Base-by-base conservation (phyloP, 352 stramenopile genomes). In the Phytopythium delawarense region DNA sequence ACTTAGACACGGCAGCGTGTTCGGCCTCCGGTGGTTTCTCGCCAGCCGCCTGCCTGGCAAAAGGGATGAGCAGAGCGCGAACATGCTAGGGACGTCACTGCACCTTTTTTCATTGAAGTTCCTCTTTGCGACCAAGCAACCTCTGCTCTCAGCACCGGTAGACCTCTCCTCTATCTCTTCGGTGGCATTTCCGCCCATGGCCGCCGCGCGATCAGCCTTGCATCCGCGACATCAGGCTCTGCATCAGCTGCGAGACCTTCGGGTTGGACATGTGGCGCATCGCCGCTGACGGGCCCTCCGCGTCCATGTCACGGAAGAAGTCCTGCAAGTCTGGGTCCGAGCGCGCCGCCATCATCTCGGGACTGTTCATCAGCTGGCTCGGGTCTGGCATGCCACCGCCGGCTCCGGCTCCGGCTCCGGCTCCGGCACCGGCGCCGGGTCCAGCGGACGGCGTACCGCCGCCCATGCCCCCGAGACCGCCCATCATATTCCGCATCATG, bases 201-300 rank as follows among this genome's bases (percentile, higher is more conserved):
- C 28, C 15, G 52, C n/a, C 49, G 46, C 3, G 35, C 58, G 44
- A 61, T 65, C 80, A 76, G 53, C 67, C 60, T 74, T 79, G 79
- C 82, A 91, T 88, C 34, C 73, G 58, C 53, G 64, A 70, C 81
- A 92, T 90, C 34, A 87, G 67, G 58, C 65, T 83, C 73, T 94
- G 85, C 64, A 92, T 71, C 54, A 92, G 74, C 69, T 89, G 78
- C 55, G 83, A 84, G 44, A 94, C 85, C 70, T 92, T 92, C 11
- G 85, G 85, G 71, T 94, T 92, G 21, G 85, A 94, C 81, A 91
- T 91, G 78, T 94, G 85, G 50, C 83, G 85, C 81, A 91, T 91
- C 15, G 84, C 85, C 34, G 85, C 85, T 51, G 81, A 90, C 35
- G 85, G 85, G 11, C 85, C 85, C 56, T 92, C 76, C 34, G 62